These are phyloP conservation scores for Hibiscus syriacus DNA, from an alignment of 345 rosid species.

Conservation along the genomic window DNA sequence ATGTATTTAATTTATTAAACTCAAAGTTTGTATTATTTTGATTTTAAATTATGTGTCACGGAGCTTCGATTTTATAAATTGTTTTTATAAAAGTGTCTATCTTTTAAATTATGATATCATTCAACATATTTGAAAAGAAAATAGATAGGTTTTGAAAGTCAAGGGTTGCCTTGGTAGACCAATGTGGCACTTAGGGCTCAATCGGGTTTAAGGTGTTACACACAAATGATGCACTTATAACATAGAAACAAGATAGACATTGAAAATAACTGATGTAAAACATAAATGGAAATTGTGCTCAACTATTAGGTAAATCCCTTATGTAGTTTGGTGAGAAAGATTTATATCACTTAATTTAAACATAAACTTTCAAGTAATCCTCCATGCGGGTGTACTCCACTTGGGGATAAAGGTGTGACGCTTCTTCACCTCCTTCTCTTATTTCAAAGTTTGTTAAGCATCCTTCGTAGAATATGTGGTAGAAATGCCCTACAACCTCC, in stretches of 20 bases:
- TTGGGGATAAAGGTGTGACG: conserved; percentile 72
- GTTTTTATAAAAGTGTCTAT: no score
- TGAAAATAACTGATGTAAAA: neutral
- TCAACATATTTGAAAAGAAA: no score
- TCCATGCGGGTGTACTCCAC: conserved; percentile 62
- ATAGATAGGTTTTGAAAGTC: no score
- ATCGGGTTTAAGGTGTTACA: no score
- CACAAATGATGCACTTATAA: neutral
- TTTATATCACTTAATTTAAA: neutral
- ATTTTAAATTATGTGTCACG: no score
- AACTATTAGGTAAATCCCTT: neutral
- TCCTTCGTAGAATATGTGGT: conserved; percentile 77
- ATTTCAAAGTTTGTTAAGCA: conserved; percentile 67
- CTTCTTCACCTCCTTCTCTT: conserved; percentile 57
- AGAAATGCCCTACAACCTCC: conserved; percentile 76
- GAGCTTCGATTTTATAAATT: no score
- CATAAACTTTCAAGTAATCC: conserved; percentile 42
- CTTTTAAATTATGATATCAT: no score
- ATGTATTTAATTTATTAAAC: no score
- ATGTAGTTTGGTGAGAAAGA: neutral
- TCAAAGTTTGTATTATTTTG: no score
- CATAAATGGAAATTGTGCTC: neutral
- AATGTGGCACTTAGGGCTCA: no score
- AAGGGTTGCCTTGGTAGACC: no score
- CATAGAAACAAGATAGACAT: neutral